A percentile compares a stretch with the other conserved stretches of the same genome.
These are phyloP conservation scores for Tripidium arundinaceum DNA, from an alignment of 202 grass and related monocot species.

Conservation along the genomic window DNA sequence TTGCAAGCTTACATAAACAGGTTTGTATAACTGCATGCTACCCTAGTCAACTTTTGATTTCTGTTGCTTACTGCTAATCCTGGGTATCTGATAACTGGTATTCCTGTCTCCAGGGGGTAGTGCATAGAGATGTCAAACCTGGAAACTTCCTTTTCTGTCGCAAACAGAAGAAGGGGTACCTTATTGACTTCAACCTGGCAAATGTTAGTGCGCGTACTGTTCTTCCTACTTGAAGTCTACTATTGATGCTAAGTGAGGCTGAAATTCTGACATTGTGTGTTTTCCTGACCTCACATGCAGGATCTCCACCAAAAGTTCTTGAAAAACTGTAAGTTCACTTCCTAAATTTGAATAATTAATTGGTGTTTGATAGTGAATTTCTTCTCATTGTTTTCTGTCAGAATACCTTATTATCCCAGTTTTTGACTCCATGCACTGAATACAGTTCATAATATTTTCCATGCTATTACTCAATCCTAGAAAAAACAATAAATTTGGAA, in stretches of 20 bases:
- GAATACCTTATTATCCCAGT: neutral
- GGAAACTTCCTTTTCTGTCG: slow-evolving; percentile 95
- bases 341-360: slow-evolving; percentile 12
- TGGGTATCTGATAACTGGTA: slow-evolving; percentile 27
- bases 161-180: slow-evolving; percentile 60
- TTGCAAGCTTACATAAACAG: slow-evolving; percentile 84
- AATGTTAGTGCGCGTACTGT: slow-evolving; percentile 49
- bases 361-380: neutral
- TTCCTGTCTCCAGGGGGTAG: slow-evolving; percentile 60
- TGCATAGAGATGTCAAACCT: slow-evolving; percentile 93
- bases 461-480: neutral
- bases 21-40: slow-evolving; percentile 35
- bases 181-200: slow-evolving; percentile 98
- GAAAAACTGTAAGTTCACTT: slow-evolving; percentile 58
- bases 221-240: slow-evolving; percentile 13
- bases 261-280: neutral
- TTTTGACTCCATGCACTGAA: neutral
- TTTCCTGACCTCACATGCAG: slow-evolving; percentile 43
- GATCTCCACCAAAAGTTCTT: slow-evolving; percentile 75
- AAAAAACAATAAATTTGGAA: neutral
- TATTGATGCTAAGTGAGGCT: slow-evolving; percentile 17
- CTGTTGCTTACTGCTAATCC: neutral
- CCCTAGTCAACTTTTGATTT: slow-evolving; percentile 22
- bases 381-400: neutral
- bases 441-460: neutral